These are phyloP conservation scores for Pseudogymnoascus sp. DNA, from an alignment of 2,329 filamentous ascomycete genomes.

Conservation along the genomic window DNA sequence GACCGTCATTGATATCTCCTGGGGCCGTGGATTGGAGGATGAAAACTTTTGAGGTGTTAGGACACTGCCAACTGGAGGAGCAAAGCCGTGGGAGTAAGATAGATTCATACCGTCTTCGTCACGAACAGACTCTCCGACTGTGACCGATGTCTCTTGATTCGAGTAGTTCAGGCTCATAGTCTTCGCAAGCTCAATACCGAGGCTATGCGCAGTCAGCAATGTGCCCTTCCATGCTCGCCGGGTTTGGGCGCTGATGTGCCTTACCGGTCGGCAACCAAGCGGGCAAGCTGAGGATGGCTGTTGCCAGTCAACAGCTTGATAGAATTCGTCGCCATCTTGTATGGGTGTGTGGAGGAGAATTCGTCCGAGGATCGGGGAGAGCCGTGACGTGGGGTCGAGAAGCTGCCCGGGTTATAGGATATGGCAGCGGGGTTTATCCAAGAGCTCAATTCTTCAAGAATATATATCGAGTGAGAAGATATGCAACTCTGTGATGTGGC, in stretches of 20 bases:
- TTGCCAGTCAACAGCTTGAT: constrained; percentile 71
- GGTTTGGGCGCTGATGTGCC: constrained; percentile 12
- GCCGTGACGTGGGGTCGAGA: neutral
- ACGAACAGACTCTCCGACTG: constrained; percentile 89
- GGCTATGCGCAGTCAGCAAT: constrained; percentile 36
- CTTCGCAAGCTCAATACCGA: constrained; percentile 70
- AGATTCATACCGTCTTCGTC: constrained; percentile 70
- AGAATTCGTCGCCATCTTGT: constrained; percentile 59
- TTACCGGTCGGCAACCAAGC: constrained; percentile 59
- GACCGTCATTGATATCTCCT: constrained; percentile 92
- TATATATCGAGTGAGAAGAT: neutral
- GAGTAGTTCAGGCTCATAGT: constrained; percentile 78
- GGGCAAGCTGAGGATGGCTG: constrained; percentile 64
- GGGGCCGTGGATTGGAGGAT: constrained; percentile 92
- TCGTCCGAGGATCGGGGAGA: neutral
- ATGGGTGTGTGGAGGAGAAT: neutral
- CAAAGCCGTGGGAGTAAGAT: constrained; percentile 8
- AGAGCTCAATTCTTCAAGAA: neutral
- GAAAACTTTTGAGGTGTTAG: constrained; percentile 54
- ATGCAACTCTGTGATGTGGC: neutral
- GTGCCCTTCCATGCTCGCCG: neutral
- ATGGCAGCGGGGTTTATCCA: neutral
- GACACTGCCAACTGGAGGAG: constrained; percentile 13
- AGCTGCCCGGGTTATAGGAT: neutral
- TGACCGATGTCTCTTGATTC: constrained; percentile 82